These are phyloP conservation scores for Pholiota molesta DNA, from an alignment of 768 basidiomycete species.

Conservation along the genomic window DNA sequence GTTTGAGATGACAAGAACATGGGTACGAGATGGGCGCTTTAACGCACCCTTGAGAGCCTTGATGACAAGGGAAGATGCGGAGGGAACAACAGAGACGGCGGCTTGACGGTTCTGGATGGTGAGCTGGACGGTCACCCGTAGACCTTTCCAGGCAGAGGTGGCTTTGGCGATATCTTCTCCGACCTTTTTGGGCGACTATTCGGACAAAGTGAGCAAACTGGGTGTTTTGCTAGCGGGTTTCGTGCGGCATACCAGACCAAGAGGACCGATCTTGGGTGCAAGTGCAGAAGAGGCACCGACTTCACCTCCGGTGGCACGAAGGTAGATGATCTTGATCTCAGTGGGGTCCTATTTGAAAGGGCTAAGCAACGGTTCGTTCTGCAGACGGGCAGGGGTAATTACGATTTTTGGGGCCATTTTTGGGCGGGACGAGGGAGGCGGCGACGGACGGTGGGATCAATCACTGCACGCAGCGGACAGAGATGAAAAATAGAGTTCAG, in stretches of 20 bases:
- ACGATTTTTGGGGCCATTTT: slow-evolving; percentile 84
- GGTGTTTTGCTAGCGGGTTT: not conserved
- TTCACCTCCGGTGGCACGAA: slow-evolving; percentile 98
- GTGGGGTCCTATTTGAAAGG: slow-evolving; percentile 76
- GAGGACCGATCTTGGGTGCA: slow-evolving; percentile 99
- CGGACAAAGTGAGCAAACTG: slow-evolving; percentile 9
- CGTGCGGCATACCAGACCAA: slow-evolving; percentile 82
- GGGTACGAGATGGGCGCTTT: not conserved
- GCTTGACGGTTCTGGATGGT: slow-evolving; percentile 99
- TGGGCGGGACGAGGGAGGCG: slow-evolving; percentile 30
- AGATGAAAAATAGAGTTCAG: slow-evolving; percentile 52
- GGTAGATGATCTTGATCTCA: slow-evolving; percentile 99
- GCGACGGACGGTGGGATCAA: slow-evolving; percentile 28
- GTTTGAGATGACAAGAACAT: slow-evolving; percentile 10
- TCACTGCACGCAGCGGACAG: slow-evolving; percentile 11
- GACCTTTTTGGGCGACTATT: slow-evolving; percentile 98
- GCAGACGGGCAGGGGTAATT: slow-evolving; percentile 29
- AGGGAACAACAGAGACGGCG: slow-evolving; percentile 93
- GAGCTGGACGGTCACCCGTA: slow-evolving; percentile 97
- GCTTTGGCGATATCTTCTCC: slow-evolving; percentile 99
- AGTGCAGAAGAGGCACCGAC: slow-evolving; percentile 98
- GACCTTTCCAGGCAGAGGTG: slow-evolving; percentile 98
- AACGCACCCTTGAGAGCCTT: slow-evolving; percentile 90
- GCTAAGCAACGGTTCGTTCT: slow-evolving; percentile 10
- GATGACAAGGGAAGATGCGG: slow-evolving; percentile 97